These are phyloP conservation scores for Cystoderma amianthinum DNA, from an alignment of 768 basidiomycete genomes.

Conservation along the genomic window DNA sequence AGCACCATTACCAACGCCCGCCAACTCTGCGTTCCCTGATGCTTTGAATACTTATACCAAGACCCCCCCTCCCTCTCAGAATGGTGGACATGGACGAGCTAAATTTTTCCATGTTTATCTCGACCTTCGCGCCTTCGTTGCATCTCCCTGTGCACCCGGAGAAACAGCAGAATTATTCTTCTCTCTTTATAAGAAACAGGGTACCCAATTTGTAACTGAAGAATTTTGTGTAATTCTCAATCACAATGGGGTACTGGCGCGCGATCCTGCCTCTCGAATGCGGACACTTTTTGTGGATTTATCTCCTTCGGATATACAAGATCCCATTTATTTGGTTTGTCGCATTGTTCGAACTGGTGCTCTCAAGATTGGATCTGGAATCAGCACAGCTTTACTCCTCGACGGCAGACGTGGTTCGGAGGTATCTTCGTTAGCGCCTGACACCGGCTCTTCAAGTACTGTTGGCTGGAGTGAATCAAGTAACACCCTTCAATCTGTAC, in stretches of 20 bases:
- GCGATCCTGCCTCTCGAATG: constrained; percentile 67
- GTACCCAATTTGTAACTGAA: constrained; percentile 85
- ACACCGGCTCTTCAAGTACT: constrained; percentile 15
- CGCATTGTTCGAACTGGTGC: constrained; percentile 84
- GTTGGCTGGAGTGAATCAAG: constrained; percentile 13
- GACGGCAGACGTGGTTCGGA: constrained; percentile 54
- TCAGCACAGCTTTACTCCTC: constrained; percentile 37
- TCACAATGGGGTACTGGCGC: constrained; percentile 84
- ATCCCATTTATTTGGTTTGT: constrained; percentile 85
- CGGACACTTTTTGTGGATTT: constrained; percentile 89
- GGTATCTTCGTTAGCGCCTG: constrained; percentile 28
- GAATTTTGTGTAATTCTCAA: constrained; percentile 88
- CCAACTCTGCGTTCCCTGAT: constrained; percentile 71
- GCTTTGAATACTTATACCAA: constrained; percentile 31
- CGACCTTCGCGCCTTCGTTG: constrained; percentile 89
- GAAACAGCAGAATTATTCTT: constrained; percentile 93
- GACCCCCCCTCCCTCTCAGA: constrained; percentile 17
- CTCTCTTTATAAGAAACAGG: constrained; percentile 83
- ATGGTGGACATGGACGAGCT: constrained; percentile 34
- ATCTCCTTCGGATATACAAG: constrained; percentile 78
- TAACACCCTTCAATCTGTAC: constrained; percentile 2
- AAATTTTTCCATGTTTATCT: constrained; percentile 89
- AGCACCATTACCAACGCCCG: constrained; percentile 48
- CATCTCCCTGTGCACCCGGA: constrained; percentile 82
- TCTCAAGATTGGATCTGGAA: constrained; percentile 62